Evolutionary conservation across 352 stramenopile species (phyloP), one percentile per base, ranked within the genome.

Genomic region (Pythium plurisporium): DNA sequence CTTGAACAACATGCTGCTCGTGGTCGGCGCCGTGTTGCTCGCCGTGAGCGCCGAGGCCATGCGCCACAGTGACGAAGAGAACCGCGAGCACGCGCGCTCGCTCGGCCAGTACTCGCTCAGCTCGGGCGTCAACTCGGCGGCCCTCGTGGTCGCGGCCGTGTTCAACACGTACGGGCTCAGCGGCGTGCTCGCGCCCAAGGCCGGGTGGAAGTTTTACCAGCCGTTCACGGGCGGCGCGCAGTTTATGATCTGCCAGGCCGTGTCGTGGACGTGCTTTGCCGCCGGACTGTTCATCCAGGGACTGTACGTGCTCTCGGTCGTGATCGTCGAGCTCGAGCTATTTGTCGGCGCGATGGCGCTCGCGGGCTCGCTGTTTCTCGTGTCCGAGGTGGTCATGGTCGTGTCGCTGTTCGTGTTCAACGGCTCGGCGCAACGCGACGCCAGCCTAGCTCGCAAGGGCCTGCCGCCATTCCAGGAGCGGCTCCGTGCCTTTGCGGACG

Each of bases 161-260:
- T 76, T 90, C 53, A 94, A 87, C 70, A 94, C 85, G 43, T 94
- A 94, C 59, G 82, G 82, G 5, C 69, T 94, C 20, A 80, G 80
- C 47, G 85, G 82, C 15, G 52, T 90, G 19, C 56, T 94, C 14
- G 81, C 75, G 15, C 82, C 78, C 11, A 87, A 90, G 34, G 70
- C 73, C n/a, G 79, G 77, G 0, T 94, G 85, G 85, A 82, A 72
- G 42, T 94, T 94, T 53, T 94, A 79, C 57, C 84, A 94, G 55
- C 84, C 84, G 12, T 91, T 94, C 49, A 75, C 77, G 29, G 84
- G 84, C n/a, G 84, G 84, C 25, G 74, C 69, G 15, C 71, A 71
- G 14, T 94, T 91, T 46, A 77, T 94, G 55, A 23, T 84, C 17
- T 85, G 87, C 37, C 84, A 94, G 56, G 73, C 79, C 36, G 69